Evolutionary conservation across 495 filamentous ascomycete species (phyloP), one percentile per base, ranked within the genome.

Genomic region (Amphirosellinia nigrospora): DNA sequence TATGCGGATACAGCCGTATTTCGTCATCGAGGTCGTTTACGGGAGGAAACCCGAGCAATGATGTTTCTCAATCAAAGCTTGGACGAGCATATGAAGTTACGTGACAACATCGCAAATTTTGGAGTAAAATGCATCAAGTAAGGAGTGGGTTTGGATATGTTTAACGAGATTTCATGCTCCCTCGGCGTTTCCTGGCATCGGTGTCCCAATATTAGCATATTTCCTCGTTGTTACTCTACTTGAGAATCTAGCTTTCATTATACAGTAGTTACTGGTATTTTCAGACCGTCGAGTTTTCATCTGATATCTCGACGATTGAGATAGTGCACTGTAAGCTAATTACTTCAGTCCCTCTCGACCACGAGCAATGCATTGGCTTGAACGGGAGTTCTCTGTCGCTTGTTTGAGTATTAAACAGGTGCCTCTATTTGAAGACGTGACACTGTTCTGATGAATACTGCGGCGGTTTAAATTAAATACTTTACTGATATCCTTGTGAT

Each of bases 1-100:
- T 50, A 63, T 39, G 66, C 48, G 58, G 32, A 72, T 71, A 21
- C 70, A 73, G 56, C 72, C 74, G 4, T 76, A 76, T 43, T 62
- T 74, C 34, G 16, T 72, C 8, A 28, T 74, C 19, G 70, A 74
- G 41, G 61, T 62, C 4, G 71, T 76, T 21, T 72, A 74, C 53
- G 74, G 74, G 11, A 67, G 70, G 34, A 76, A 71, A 50, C 74
- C 74, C 5, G 58, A 74, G 41, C 0, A 7, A 41, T 38, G 8
- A 38, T 30, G n/a, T 6, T 30, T 11, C 26, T 1, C 36, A 11
- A 26, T 23, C 11, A 30, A 26, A 46, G 39, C 2, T 46, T 21
- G 26, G 13, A 11, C 23, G 38, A 34, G 23, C 19, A 63, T 32
- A 36, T 19, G 32, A 19, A 21, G 38, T 34, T 34, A 10, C 0